Conservation (phyloP, 768 basidiomycete genomes). For the Auricularia sp. region DNA sequence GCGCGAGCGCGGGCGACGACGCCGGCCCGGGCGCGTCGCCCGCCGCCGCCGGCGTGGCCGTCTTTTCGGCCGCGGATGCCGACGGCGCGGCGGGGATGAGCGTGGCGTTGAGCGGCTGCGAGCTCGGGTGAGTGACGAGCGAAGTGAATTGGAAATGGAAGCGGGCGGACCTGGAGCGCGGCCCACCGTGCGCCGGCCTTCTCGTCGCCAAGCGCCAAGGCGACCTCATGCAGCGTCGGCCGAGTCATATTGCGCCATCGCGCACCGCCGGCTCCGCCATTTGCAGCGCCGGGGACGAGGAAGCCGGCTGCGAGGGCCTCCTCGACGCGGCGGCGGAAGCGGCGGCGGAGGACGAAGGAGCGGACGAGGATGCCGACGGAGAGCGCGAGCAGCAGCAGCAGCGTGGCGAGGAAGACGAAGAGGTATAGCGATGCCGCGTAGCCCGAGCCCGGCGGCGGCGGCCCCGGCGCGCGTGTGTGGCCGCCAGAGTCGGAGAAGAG, state of each 20-base stretch:
- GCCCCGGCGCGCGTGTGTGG: not conserved
- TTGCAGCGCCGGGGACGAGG: not conserved
- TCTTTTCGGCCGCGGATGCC: no score
- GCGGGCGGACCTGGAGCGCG: no score
- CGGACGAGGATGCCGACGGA: conserved; percentile 14
- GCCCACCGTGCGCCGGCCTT: no score
- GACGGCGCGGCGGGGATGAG: no score
- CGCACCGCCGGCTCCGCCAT: not conserved
- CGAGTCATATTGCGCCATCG: not conserved
- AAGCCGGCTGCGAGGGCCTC: conserved; percentile 5
- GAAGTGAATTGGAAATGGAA: no score
- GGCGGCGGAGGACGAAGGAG: conserved; percentile 13
- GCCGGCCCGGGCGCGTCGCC: not conserved
- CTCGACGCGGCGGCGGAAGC: conserved; percentile 13
- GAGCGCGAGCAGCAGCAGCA: conserved; percentile 12
- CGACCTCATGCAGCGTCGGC: not conserved
- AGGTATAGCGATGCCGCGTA: conserved; percentile 10
- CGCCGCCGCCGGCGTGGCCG: not conserved
- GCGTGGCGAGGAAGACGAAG: conserved; percentile 15
- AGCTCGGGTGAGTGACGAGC: no score
- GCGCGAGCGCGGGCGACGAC: not conserved
- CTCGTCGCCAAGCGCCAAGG: not conserved
- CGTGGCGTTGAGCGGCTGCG: no score
- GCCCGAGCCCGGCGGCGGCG: not conserved
- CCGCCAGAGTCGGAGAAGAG: not conserved